These are phyloP conservation scores for Phytophthora syringae DNA, from an alignment of 352 stramenopile genomes.

Conservation along the genomic window DNA sequence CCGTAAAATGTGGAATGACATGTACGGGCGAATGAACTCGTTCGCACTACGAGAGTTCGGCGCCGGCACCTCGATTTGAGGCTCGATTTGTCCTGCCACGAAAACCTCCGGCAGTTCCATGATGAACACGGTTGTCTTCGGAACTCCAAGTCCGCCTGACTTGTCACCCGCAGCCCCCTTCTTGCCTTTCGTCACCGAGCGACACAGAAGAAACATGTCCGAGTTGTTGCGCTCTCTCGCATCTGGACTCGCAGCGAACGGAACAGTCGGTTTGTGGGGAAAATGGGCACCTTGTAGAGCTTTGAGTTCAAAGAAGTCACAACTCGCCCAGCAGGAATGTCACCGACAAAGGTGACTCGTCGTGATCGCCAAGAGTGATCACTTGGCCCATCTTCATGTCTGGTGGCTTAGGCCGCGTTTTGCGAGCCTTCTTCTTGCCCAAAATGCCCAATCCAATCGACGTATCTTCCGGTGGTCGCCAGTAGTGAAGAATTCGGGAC, in stretches of 20 bases:
- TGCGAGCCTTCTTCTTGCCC: conserved; percentile 81
- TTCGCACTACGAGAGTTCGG: conserved; percentile 83
- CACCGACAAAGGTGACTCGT: conserved; percentile 83
- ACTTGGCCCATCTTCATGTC: conserved; percentile 84
- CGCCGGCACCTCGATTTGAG: conserved; percentile 82
- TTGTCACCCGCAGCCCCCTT: conserved; percentile 44
- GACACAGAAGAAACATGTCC: conserved; percentile 79
- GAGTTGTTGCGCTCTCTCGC: conserved; percentile 48
- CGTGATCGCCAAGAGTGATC: conserved; percentile 81
- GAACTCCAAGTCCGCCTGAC: conserved; percentile 39
- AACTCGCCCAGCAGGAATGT: conserved; percentile 76
- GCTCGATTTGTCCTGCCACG: conserved; percentile 80
- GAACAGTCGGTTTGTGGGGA: conserved; percentile 66
- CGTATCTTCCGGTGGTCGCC: conserved; percentile 68
- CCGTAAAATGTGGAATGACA: conserved; percentile 86
- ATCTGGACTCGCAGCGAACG: conserved; percentile 52
- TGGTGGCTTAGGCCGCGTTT: conserved; percentile 69
- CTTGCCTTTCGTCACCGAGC: conserved; percentile 77
- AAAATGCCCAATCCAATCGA: conserved; percentile 44
- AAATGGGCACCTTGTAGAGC: conserved; percentile 86
- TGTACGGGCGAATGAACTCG: conserved; percentile 88
- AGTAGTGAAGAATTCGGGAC: conserved; percentile 86
- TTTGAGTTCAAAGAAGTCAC: conserved; percentile 87
- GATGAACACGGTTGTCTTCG: conserved; percentile 76
- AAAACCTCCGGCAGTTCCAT: conserved; percentile 84